phyloP scores from a whole-genome alignment of 2,329 filamentous ascomycete species.

The Cladosporium colombiae region DNA sequence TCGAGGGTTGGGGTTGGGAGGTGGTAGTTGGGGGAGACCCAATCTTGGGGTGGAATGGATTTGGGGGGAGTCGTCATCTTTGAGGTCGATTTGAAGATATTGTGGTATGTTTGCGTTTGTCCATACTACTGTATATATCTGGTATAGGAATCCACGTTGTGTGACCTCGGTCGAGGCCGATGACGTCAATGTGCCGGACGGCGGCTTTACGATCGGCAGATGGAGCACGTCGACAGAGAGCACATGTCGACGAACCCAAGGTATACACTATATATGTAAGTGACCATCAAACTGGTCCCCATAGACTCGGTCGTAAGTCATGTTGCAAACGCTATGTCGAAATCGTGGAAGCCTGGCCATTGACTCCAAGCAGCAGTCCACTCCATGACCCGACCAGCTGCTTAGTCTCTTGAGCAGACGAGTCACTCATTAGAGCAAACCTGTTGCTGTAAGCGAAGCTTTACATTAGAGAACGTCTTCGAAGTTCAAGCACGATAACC shows the following conservation, averaged over 20 bases:
- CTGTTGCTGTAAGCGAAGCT: background rate
- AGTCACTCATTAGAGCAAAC: background rate
- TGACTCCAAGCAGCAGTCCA: no score
- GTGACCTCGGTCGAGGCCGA: background rate
- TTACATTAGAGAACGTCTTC: background rate
- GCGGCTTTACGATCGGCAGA: background rate
- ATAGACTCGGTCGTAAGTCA: no score
- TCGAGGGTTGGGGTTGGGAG: slow-evolving; percentile 50
- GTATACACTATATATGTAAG: background rate
- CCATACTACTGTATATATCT: background rate
- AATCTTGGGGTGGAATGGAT: background rate
- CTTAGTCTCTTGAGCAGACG: background rate
- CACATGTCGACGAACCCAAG: background rate
- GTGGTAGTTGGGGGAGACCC: background rate
- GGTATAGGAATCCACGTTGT: background rate
- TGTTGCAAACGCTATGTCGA: no score
- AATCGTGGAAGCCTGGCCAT: no score
- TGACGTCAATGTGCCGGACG: background rate
- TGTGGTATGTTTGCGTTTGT: background rate
- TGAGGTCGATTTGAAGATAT: background rate
- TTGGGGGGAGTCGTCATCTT: background rate
- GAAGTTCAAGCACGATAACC: background rate
- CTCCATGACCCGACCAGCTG: background rate
- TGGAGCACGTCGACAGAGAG: background rate
- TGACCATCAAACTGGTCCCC: background rate